A percentile compares a stretch with the other conserved stretches of the same genome.
phyloP scores from a whole-genome alignment of 306 rosid species.

The Dryas octopetala region DNA sequence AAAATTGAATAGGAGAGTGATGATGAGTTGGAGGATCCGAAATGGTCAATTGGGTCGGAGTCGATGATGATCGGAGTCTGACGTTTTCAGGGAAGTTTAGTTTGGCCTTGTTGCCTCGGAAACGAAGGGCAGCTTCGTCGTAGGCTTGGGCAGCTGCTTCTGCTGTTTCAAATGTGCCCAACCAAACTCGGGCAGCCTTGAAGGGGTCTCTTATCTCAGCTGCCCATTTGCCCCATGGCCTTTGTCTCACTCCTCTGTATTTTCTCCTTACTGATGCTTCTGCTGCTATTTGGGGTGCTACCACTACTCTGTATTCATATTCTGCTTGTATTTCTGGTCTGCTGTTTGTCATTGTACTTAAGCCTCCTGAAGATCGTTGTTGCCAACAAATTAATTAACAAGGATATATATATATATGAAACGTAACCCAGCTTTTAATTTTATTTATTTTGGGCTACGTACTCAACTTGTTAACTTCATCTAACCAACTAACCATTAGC shows the following conservation, averaged over 20 bases:
- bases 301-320: constrained; percentile 29
- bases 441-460: too few species aligned
- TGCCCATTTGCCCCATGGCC: constrained; percentile 61
- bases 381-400: neutral
- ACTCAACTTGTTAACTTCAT: too few species aligned
- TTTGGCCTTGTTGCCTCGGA: constrained; percentile 53
- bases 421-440: too few species aligned
- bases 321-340: too few species aligned
- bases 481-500: too few species aligned
- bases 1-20: constrained; percentile 40
- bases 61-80: constrained; percentile 24
- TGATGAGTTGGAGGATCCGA: constrained; percentile 24
- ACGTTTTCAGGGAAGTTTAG: constrained; percentile 57
- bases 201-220: constrained; percentile 53
- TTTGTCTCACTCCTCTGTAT: constrained; percentile 55
- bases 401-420: too few species aligned
- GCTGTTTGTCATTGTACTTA: neutral
- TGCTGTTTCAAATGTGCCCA: constrained; percentile 53
- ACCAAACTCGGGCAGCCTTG: constrained; percentile 50
- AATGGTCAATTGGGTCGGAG: constrained; percentile 12
- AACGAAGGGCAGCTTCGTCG: constrained; percentile 50
- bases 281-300: neutral
- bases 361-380: neutral
- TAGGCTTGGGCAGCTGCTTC: constrained; percentile 48
- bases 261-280: constrained; percentile 32